Evolutionary conservation across 2,329 filamentous ascomycete genomes (phyloP), one percentile per base, ranked within the genome.

Genomic region (Colletotrichum sp.): DNA sequence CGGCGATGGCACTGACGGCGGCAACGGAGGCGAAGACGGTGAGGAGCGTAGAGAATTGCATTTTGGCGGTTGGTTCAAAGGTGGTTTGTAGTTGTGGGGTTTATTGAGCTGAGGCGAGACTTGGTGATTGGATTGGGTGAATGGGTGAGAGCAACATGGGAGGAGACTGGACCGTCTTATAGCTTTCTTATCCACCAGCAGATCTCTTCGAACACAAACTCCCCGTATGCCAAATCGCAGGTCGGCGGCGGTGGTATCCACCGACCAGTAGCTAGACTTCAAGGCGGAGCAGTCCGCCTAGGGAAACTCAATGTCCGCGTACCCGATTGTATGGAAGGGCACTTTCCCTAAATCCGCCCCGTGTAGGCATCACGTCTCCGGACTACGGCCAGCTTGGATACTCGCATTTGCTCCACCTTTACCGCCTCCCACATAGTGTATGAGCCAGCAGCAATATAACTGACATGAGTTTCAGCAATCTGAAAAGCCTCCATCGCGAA

Each of bases 31-130:
- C 68, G 34, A 70, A 39, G 39, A 70, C 13, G 16, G 57, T n/a
- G 36, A 63, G 32, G 57, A 70, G 16, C 36, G 55, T 70, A 30
- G 36, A 70, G 55, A 70, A 64, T 36, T 70, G 57, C 68, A 64
- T 70, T 34, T 70, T 36, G 12, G n/a, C 44, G 44, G 6, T 52
- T 22, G 44, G 6, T 52, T 3, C 4, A 22, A 3, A 1, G 19
- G n/a, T 2, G 1, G 32, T 39, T 22, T 13, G 11, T 30, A 0
- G 29, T 6, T 36, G 32, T 9, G 3, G 5, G 1, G 12, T 64
- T 30, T 36, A 5, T 36, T 27, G 15, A 29, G n/a, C 3, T 16
- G 22, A 39, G 61, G 39, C 1, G 9, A 34, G 22, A 27, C 30
- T 19, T 36, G n/a, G 2, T 64, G 61, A 12, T 1, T 62, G 29